Percentiles rank a stretch among this genome's conserved stretches.
Evolutionary conservation across 148 eudicot genomes (phyloP).

Genomic region (Arctostaphylos glauca): DNA sequence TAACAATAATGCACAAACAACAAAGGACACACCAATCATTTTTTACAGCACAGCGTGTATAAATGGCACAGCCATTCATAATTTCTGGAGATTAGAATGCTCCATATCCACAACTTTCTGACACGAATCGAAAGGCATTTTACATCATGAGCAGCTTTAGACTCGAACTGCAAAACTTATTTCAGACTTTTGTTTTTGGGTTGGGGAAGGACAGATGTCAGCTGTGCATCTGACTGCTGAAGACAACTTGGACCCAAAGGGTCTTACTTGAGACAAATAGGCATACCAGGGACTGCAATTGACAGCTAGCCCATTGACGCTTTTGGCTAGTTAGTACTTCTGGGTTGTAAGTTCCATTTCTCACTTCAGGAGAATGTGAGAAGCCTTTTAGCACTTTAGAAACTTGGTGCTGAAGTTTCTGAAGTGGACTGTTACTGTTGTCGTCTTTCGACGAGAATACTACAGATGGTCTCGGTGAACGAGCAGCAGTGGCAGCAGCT

Average conservation of each 20-base stretch:
- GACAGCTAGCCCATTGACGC: conserved; percentile 98
- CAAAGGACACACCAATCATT: not conserved
- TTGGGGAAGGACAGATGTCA: not conserved
- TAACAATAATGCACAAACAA: not conserved
- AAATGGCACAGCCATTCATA: not conserved
- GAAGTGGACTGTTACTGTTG: conserved; percentile 52
- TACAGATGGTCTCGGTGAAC: conserved; percentile 78
- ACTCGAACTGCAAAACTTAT: not conserved
- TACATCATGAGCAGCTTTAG: not conserved
- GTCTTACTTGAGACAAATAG: conserved; percentile 17
- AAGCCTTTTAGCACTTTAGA: conserved; percentile 76
- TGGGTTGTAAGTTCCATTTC: conserved; percentile 65
- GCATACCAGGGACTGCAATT: conserved; percentile 57
- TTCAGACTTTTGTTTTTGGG: not conserved
- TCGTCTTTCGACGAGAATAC: conserved; percentile 77
- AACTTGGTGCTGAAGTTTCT: conserved; percentile 67
- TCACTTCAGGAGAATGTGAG: conserved; percentile 68
- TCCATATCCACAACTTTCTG: not conserved
- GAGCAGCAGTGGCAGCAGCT: conserved; percentile 57
- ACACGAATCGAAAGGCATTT: not conserved
- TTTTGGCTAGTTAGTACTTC: conserved; percentile 94
- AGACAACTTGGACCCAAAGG: not conserved
- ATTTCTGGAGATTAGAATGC: not conserved
- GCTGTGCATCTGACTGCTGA: not conserved
- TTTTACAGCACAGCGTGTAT: not conserved